Conservation (phyloP, 1,284 basidiomycete species). For the Schizophyllum commune region DNA sequence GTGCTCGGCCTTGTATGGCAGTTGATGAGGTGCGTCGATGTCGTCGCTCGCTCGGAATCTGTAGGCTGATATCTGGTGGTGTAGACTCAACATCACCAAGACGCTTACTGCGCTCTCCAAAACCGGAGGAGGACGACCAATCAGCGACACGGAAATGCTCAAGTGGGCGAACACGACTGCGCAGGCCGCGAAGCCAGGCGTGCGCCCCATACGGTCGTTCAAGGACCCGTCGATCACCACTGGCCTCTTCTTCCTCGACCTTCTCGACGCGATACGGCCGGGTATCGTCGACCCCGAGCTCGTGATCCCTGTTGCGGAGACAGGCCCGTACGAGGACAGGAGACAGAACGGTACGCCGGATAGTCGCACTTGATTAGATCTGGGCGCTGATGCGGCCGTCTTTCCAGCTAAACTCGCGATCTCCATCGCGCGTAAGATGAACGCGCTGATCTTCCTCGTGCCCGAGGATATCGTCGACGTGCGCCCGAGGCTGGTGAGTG, state of each 20-base stretch:
- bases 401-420: slow-evolving; percentile 87
- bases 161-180: slow-evolving; percentile 94
- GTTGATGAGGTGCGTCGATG: slow-evolving; percentile 71
- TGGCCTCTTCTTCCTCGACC: slow-evolving; percentile 89
- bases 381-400: background rate
- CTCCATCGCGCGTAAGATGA: slow-evolving; percentile 96
- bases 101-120: slow-evolving; percentile 79
- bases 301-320: slow-evolving; percentile 57
- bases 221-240: slow-evolving; percentile 91
- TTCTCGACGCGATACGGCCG: slow-evolving; percentile 86
- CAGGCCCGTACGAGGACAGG: slow-evolving; percentile 81
- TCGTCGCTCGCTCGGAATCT: slow-evolving; percentile 1
- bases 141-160: slow-evolving; percentile 91
- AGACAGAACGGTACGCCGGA: slow-evolving; percentile 75
- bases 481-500: slow-evolving; percentile 70
- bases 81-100: slow-evolving; percentile 83
- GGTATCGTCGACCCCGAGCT: slow-evolving; percentile 93
- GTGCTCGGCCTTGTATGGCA: slow-evolving; percentile 98
- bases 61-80: background rate
- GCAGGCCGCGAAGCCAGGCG: slow-evolving; percentile 60
- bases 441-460: slow-evolving; percentile 94
- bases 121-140: slow-evolving; percentile 66
- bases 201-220: slow-evolving; percentile 80
- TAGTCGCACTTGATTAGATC: background rate
- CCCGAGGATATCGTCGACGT: slow-evolving; percentile 94